Evolutionary conservation across 352 stramenopile species (phyloP).

Genomic region (Phytophthora colocasiae): DNA sequence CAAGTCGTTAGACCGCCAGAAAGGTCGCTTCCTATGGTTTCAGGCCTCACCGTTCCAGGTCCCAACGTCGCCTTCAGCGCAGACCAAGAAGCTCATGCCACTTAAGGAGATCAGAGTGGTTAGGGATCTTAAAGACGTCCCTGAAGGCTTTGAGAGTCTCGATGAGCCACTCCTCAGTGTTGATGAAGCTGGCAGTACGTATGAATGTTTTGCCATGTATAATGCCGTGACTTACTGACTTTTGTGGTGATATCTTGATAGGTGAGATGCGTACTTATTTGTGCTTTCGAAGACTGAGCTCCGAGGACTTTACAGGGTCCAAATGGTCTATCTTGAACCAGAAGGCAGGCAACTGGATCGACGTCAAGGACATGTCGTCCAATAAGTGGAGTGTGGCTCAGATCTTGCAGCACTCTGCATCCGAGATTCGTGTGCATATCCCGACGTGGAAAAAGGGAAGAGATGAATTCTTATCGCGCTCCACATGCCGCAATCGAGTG

Average conservation of each 20-base stretch:
- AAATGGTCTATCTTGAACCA: conserved; percentile 79
- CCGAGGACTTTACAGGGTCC: conserved; percentile 69
- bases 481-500: conserved; percentile 66
- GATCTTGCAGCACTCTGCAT: conserved; percentile 67
- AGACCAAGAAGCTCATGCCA: conserved; percentile 40
- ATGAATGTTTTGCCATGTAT: not conserved
- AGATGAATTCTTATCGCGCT: conserved; percentile 75
- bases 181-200: conserved; percentile 45
- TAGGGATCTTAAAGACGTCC: conserved; percentile 67
- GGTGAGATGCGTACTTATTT: conserved; percentile 72
- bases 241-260: conserved; percentile 20
- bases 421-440: conserved; percentile 78
- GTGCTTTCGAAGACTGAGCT: conserved; percentile 70
- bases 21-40: conserved; percentile 75
- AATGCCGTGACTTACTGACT: not conserved
- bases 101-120: conserved; percentile 88
- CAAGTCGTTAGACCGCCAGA: conserved; percentile 74
- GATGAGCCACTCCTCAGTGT: conserved; percentile 53
- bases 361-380: conserved; percentile 79
- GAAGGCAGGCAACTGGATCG: conserved; percentile 80
- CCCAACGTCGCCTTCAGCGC: conserved; percentile 17
- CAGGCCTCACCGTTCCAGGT: conserved; percentile 39
- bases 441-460: conserved; percentile 70
- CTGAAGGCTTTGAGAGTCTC: conserved; percentile 70
- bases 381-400: conserved; percentile 83